Percentiles rank a stretch among this genome's conserved stretches.
Conservation (phyloP, 352 stramenopile genomes). For the Pythium biforme region DNA sequence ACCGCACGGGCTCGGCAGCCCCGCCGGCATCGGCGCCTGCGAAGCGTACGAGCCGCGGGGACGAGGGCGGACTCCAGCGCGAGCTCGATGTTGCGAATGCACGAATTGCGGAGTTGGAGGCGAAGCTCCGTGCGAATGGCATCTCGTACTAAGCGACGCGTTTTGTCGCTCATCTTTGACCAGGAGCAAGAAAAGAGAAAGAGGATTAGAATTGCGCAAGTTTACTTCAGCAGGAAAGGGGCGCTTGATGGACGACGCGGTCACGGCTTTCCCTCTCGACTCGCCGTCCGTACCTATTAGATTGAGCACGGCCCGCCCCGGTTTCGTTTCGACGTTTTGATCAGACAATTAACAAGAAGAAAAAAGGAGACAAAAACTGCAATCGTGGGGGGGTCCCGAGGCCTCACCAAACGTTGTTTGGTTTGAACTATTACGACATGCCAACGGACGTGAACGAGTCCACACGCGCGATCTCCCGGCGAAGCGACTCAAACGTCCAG, state of each 20-base stretch:
- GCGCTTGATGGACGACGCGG: constrained; percentile 21
- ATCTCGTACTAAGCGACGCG: constrained; percentile 77
- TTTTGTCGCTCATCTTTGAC: constrained; percentile 12
- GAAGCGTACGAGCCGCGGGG: constrained; percentile 27
- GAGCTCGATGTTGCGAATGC: constrained; percentile 78
- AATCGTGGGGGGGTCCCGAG: neutral
- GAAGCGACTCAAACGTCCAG: constrained; percentile 75
- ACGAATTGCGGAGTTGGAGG: constrained; percentile 83
- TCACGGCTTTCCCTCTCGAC: constrained; percentile 9
- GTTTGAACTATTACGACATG: neutral
- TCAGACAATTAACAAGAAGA: constrained; percentile 20
- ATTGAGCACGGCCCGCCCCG: constrained; percentile 27
- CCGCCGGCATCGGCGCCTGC: constrained; percentile 24
- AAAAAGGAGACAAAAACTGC: constrained; percentile 15
- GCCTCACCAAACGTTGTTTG: too few species aligned
- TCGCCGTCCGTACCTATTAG: constrained; percentile 30
- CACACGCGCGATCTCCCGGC: constrained; percentile 26
- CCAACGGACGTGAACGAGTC: constrained; percentile 5
- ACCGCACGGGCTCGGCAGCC: constrained; percentile 27
- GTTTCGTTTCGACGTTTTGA: constrained; percentile 26
- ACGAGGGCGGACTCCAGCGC: constrained; percentile 57
- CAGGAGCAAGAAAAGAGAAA: constrained; percentile 13
- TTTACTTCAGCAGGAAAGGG: constrained; percentile 22
- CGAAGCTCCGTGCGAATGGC: constrained; percentile 69
- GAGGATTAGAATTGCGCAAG: constrained; percentile 33